Percentiles rank a stretch among this genome's conserved stretches.
Conservation (phyloP, 139 green algal species). For the Chlorella sorokiniana region DNA sequence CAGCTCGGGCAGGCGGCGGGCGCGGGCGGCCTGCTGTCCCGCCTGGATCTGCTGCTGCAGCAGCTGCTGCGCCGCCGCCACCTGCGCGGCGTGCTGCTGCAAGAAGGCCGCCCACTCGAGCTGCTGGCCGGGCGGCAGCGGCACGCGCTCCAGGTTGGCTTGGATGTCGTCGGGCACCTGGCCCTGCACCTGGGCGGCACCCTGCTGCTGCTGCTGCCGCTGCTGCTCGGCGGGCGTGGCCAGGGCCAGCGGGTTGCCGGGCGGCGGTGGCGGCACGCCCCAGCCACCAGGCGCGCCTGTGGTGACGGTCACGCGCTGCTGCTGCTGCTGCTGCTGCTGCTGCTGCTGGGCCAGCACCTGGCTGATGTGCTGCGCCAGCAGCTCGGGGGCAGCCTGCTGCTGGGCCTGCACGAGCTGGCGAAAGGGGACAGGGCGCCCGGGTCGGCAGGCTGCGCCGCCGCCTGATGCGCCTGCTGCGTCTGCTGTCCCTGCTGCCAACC, state of each 20-base stretch:
- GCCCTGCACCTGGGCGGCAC: not conserved
- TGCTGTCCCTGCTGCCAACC: not conserved
- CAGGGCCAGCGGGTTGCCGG: not conserved
- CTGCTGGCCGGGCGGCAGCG: not conserved
- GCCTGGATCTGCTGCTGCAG: not conserved
- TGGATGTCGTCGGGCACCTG: not conserved
- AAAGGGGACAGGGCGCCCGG: no score
- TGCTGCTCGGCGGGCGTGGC: not conserved
- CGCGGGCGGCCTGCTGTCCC: not conserved
- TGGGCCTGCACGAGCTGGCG: no score
- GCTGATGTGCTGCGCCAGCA: not conserved
- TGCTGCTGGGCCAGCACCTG: not conserved
- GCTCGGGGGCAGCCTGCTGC: no score
- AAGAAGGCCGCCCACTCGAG: not conserved
- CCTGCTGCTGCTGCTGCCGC: conserved; percentile 13
- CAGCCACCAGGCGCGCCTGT: not conserved
- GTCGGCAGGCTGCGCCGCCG: no score
- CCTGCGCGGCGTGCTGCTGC: not conserved
- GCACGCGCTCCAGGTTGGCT: not conserved
- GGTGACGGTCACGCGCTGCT: not conserved
- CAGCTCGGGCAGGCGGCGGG: not conserved
- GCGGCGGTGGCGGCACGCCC: not conserved
- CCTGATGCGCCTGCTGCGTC: not conserved
- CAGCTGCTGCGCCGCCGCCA: not conserved
- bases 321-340: not conserved